These are phyloP conservation scores for Fusarium brachygibbosum DNA, from an alignment of 2,329 filamentous ascomycete genomes.

Conservation along the genomic window DNA sequence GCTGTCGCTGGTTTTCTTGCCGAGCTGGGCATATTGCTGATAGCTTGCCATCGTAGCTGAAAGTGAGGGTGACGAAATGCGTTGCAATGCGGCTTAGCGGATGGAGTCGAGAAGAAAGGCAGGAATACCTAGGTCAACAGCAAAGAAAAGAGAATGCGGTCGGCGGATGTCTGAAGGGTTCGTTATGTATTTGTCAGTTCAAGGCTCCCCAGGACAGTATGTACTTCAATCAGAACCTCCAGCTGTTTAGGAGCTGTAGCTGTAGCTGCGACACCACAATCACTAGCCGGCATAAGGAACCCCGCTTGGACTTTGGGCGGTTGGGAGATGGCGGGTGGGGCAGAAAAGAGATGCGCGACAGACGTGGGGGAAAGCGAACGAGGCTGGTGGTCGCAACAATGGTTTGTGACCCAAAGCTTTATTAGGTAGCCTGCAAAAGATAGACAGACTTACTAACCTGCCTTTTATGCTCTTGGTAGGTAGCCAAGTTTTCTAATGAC, in stretches of 20 bases:
- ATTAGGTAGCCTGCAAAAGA: not conserved
- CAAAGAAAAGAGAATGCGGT: not conserved
- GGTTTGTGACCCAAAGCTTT: not conserved
- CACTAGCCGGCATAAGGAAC: slow-evolving; percentile 38
- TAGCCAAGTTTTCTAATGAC: not conserved
- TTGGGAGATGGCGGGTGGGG: slow-evolving; percentile 21
- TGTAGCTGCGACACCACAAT: slow-evolving; percentile 37
- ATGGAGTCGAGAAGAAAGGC: not conserved
- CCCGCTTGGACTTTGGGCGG: slow-evolving; percentile 24
- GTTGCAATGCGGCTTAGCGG: slow-evolving; percentile 16
- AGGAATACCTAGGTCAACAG: not conserved
- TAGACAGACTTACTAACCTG: not conserved
- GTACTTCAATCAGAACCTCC: slow-evolving; percentile 9
- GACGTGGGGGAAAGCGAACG: slow-evolving; percentile 20
- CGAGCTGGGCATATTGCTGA: slow-evolving; percentile 49
- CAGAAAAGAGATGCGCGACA: slow-evolving; percentile 13
- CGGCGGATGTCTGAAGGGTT: slow-evolving; percentile 19
- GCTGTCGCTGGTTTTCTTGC: slow-evolving; percentile 42
- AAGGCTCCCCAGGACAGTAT: not conserved
- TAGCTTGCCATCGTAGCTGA: slow-evolving; percentile 47
- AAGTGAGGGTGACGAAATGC: slow-evolving; percentile 4
- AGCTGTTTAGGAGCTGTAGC: slow-evolving; percentile 16
- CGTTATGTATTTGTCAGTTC: slow-evolving; percentile 39
- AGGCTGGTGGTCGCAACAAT: slow-evolving; percentile 17
- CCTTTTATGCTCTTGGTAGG: not conserved